Conservation (phyloP, 163 green algal genomes). For the Scenedesmus sp. region DNA sequence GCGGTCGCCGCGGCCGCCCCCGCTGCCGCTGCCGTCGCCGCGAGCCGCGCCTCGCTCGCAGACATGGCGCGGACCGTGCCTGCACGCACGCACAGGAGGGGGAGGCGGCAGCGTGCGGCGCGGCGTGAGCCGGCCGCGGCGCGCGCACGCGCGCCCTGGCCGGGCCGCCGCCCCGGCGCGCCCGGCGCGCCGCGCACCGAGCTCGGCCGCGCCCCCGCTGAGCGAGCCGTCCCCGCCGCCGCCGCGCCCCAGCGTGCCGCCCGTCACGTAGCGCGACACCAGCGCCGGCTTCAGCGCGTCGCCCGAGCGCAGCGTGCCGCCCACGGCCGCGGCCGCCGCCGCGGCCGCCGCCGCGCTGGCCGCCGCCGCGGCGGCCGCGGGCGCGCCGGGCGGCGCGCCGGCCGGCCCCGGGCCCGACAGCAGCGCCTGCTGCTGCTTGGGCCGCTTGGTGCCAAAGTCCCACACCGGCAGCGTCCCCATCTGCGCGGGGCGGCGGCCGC, state of each 20-base stretch:
- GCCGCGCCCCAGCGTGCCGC: background rate
- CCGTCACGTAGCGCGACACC: conserved; percentile 32
- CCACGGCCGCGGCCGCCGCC: conserved; percentile 3
- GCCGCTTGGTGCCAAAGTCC: conserved; percentile 45
- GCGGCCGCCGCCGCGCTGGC: background rate
- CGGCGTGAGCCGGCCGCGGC: background rate
- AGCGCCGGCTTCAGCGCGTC: conserved; percentile 38
- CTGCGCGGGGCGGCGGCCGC: background rate
- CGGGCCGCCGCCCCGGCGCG: background rate
- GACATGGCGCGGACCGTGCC: background rate
- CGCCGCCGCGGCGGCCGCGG: background rate
- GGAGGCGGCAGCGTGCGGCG: background rate
- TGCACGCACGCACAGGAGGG: background rate
- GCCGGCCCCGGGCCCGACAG: background rate
- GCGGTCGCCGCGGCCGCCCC: background rate
- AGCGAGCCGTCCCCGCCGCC: too few relatives aligned
- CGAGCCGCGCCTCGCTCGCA: conserved; percentile 4
- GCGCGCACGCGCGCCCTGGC: background rate
- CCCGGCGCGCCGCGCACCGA: background rate
- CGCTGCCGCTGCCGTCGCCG: conserved; percentile 14
- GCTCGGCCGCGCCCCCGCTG: background rate
- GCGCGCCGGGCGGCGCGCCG: background rate
- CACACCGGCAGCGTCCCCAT: conserved; percentile 42
- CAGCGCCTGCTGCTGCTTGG: conserved; percentile 20
- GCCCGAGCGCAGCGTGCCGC: conserved; percentile 17